Conservation (phyloP, 2,329 filamentous ascomycete genomes). For the Cladorrhinum sp. region DNA sequence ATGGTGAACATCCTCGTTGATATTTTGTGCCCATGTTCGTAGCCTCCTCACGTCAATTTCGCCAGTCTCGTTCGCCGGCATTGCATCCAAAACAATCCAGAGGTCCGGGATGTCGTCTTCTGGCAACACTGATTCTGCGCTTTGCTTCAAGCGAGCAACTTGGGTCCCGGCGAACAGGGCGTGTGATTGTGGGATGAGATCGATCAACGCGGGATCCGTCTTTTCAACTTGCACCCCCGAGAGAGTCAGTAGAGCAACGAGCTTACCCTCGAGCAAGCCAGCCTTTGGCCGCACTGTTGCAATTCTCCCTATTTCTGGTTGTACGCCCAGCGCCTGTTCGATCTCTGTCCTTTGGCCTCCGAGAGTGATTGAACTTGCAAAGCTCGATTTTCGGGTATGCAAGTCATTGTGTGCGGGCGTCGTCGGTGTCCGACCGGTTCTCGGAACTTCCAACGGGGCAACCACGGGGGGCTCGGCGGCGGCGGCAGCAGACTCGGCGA, state of each 20-base stretch:
- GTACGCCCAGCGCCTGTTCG: constrained; percentile 41
- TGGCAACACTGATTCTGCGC: constrained; percentile 34
- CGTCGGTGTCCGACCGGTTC: constrained; percentile 23
- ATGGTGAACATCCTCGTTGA: constrained; percentile 44
- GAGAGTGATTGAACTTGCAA: constrained; percentile 21
- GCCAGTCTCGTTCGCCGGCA: constrained; percentile 42
- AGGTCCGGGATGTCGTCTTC: constrained; percentile 41
- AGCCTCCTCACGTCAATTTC: constrained; percentile 43
- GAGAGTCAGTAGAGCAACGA: constrained; percentile 47
- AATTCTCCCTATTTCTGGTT: constrained; percentile 40
- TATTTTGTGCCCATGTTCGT: constrained; percentile 54
- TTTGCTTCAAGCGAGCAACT: constrained; percentile 40
- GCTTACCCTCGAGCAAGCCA: constrained; percentile 48
- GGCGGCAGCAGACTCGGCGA: constrained; percentile 24
- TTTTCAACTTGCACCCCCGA: constrained; percentile 30
- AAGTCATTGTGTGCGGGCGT: constrained; percentile 11
- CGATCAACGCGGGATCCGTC: constrained; percentile 34
- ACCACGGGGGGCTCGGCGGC: constrained; percentile 25
- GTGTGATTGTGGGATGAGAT: constrained; percentile 37
- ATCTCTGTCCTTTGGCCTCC: constrained; percentile 27
- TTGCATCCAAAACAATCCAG: constrained; percentile 47
- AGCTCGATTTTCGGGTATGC: constrained; percentile 27
- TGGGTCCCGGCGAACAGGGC: constrained; percentile 41
- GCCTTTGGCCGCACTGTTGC: constrained; percentile 47
- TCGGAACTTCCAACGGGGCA: constrained; percentile 28